Evolutionary conservation across 768 basidiomycete genomes (phyloP), one percentile per base, ranked within the genome.

Genomic region (Hericium coralloides): DNA sequence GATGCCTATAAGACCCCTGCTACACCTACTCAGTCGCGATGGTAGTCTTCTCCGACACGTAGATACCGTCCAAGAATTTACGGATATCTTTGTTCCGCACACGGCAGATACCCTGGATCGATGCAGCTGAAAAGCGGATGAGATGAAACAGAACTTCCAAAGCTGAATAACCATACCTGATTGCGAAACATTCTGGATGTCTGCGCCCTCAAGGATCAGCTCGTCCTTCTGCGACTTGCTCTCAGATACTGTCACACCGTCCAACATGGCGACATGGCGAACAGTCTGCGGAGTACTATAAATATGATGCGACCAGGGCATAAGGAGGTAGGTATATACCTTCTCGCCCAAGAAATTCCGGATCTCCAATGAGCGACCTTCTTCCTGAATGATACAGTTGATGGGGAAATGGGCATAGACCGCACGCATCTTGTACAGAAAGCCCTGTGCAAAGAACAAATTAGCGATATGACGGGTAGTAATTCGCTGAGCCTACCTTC

Each of bases 361-460:
- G 72, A 97, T 95, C 72, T 95, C 94, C 49, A 95, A 73, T 50
- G 82, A 72, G 39, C 67, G 70, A 54, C 89, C 92, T 58, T 72
- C 71, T 8, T 89, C 83, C 70, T 89, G 85, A 67, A 95, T 91
- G 71, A 97, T 95, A 71, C 88, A 87, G 79, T 99, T 99, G 81
- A 99, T 97, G 59, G 97, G 97, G 80, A 99, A 99, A 79, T 99
- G 97, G 66, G 97, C 97, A 69, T 98, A 99, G 53, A 99, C 97
- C 25, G 93, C 82, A 65, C 95, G 92, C 95, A 99, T 98, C 87
- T 98, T 99, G 84, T 99, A 99, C 66, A 85, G 84, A 85, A 98
- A 99, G 60, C 97, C 97, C 95, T 95, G 64, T 4, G 38, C 37
- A 49, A 43, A 12, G 10, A 39, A 48, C 14, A 15, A 12, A 17